A percentile compares a stretch with the other conserved stretches of the same genome.
These are phyloP conservation scores for Cicer arietinum DNA, from an alignment of 306 rosid species.

Conservation along the genomic window DNA sequence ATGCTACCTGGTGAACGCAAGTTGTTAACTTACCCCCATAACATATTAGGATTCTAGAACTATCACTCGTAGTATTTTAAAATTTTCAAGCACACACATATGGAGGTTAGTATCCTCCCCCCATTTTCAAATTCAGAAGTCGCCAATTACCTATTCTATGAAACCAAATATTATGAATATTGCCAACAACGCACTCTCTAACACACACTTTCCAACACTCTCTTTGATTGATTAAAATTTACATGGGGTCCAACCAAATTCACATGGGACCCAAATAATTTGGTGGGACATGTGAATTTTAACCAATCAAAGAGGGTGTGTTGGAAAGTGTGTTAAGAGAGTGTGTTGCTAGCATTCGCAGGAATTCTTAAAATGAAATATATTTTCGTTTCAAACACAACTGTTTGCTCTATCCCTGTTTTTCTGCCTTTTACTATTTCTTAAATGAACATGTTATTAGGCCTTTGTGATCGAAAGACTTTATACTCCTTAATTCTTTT, in stretches of 20 bases:
- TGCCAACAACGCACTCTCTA: too few species aligned
- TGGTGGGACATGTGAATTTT: too few species aligned
- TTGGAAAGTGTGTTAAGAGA: too few species aligned
- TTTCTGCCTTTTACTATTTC: slow-evolving; percentile 1
- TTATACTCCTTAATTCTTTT: background rate
- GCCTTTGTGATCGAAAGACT: slow-evolving; percentile 6
- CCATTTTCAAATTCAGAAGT: slow-evolving; percentile 1
- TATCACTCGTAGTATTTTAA: background rate
- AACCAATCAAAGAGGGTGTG: too few species aligned
- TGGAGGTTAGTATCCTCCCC: slow-evolving; percentile 26
- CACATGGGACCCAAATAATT: too few species aligned
- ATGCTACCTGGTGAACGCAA: slow-evolving; percentile 11
- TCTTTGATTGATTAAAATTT: too few species aligned
- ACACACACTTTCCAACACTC: too few species aligned
- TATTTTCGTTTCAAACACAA: background rate
- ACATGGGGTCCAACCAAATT: too few species aligned
- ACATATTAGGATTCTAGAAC: background rate
- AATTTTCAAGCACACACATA: background rate
- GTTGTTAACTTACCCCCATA: background rate
- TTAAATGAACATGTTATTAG: background rate
- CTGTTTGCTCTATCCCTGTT: slow-evolving; percentile 4
- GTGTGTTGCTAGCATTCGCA: background rate
- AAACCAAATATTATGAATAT: background rate
- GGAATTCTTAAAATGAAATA: slow-evolving; percentile 9
- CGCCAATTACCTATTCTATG: background rate